Evolutionary conservation across 1,139 yeast genomes (phyloP), one percentile per base, ranked within the genome.

Genomic region (Blastobotrys elegans): DNA sequence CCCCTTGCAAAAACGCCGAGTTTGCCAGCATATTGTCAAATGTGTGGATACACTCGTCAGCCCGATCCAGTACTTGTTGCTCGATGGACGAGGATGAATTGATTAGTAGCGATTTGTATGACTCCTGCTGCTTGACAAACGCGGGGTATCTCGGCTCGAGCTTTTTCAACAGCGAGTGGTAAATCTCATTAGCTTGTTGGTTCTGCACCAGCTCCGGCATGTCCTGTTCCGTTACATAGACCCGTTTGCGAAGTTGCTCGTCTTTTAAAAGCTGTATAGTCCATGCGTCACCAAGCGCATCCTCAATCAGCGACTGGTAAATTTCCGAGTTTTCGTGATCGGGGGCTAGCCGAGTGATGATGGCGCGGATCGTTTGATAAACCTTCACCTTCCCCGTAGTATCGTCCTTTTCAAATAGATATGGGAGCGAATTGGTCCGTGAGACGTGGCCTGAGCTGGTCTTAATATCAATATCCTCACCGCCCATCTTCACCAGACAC

Each of bases 241-340:
- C 43, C 18, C 31, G 10, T 24, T 53, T 47, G 35, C 31, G 24
- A 1, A 35, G 30, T 4, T 32, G 22, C n/a, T 43, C 46, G 14
- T 53, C 47, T 36, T 49, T 50, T 43, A 62, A 47, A 27, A 64
- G 35, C 1, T 58, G 51, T 13, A 57, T 51, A 5, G 57, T 49
- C 69, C 69, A 67, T 4, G 66, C 66, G 39, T 64, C 65, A 18
- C 59, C 54, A 16, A 66, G 49, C 46, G 59, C 51, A 2, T 59
- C 54, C 13, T 57, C 56, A 3, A 65, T 52, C 27, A 64, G 51
- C 1, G 63, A 49, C 29, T 53, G 46, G 52, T 54, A 60, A 1
- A 62, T 48, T 29, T 47, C 40, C 17, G 41, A 37, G 10, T 38
- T n/a, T 27, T 27, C 11, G 36, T 48, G 41, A 29, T 41, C 29